Evolutionary conservation across 176 grass and related monocot species (phyloP).

Genomic region (Phyllostachys edulis): DNA sequence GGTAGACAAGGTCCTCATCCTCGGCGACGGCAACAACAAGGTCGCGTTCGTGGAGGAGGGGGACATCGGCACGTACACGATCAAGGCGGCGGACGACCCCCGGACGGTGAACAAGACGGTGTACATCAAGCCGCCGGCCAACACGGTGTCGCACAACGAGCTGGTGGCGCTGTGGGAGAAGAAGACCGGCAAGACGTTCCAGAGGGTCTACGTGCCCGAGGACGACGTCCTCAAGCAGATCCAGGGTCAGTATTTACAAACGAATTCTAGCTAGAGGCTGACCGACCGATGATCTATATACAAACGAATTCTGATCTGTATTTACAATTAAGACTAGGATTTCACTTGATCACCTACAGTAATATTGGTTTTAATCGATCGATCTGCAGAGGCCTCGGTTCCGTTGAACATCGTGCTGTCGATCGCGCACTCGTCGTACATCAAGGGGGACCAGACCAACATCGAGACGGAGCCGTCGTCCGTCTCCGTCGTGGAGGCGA

Average conservation of each 20-base stretch:
- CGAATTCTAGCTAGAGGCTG: too few relatives aligned
- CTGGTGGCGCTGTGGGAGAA: conserved; percentile 55
- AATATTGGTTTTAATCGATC: too few relatives aligned
- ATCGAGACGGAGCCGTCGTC: conserved; percentile 47
- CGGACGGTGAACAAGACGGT: conserved; percentile 46
- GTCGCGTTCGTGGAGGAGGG: conserved; percentile 45
- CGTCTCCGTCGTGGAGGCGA: conserved; percentile 57
- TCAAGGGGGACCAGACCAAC: conserved; percentile 52
- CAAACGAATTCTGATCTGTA: too few relatives aligned
- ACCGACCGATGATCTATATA: too few relatives aligned
- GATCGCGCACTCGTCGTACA: conserved; percentile 46
- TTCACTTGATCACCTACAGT: too few relatives aligned
- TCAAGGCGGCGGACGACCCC: conserved; percentile 55
- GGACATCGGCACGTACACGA: conserved; percentile 52
- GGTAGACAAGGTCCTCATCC: conserved; percentile 40
- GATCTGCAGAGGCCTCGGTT: conserved; percentile 29
- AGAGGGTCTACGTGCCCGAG: conserved; percentile 41
- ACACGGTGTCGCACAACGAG: conserved; percentile 53
- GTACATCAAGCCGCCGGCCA: conserved; percentile 39
- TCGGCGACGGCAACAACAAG: conserved; percentile 50
- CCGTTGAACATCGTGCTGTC: conserved; percentile 33
- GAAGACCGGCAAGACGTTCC: conserved; percentile 49
- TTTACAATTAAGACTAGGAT: too few relatives aligned
- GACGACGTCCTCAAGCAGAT: conserved; percentile 51
- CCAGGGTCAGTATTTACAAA: conserved; percentile 30